Percentiles rank a stretch among this genome's conserved stretches.
Evolutionary conservation across 768 basidiomycete genomes (phyloP).

Genomic region (Chalciporus pseudorubinellus): DNA sequence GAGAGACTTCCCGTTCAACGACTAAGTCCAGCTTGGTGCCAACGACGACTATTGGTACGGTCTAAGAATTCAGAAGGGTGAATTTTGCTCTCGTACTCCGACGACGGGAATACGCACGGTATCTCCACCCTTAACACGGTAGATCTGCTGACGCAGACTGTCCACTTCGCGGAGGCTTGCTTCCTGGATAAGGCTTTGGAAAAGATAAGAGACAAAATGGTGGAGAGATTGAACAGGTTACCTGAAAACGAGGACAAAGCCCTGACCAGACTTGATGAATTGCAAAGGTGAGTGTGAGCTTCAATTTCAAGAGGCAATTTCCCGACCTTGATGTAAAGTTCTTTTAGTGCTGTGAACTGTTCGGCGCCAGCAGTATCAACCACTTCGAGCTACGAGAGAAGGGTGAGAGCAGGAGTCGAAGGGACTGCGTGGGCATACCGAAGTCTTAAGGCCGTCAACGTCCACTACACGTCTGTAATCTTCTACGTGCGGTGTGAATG

Average conservation of each 20-base stretch:
- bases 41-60: conserved; percentile 78
- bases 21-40: conserved; percentile 83
- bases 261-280: conserved; percentile 54
- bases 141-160: conserved; percentile 76
- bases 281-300: not conserved
- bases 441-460: conserved; percentile 63
- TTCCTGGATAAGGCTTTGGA: conserved; percentile 71
- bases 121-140: conserved; percentile 72
- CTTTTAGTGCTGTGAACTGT: conserved; percentile 78
- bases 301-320: not conserved
- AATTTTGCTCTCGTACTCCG: not conserved
- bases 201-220: not conserved
- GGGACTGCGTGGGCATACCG: conserved; percentile 40
- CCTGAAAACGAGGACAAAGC: conserved; percentile 86
- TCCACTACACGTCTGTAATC: conserved; percentile 63
- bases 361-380: conserved; percentile 85
- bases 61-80: conserved; percentile 32
- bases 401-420: conserved; percentile 12
- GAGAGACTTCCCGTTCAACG: conserved; percentile 76
- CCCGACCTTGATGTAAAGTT: conserved; percentile 74
- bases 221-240: conserved; percentile 16
- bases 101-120: conserved; percentile 36
- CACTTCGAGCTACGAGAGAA: conserved; percentile 62
- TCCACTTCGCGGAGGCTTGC: conserved; percentile 78
- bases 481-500: conserved; percentile 42